These are phyloP conservation scores for Cryphonectria radicalis DNA, from an alignment of 2,329 filamentous ascomycete genomes.

Conservation along the genomic window DNA sequence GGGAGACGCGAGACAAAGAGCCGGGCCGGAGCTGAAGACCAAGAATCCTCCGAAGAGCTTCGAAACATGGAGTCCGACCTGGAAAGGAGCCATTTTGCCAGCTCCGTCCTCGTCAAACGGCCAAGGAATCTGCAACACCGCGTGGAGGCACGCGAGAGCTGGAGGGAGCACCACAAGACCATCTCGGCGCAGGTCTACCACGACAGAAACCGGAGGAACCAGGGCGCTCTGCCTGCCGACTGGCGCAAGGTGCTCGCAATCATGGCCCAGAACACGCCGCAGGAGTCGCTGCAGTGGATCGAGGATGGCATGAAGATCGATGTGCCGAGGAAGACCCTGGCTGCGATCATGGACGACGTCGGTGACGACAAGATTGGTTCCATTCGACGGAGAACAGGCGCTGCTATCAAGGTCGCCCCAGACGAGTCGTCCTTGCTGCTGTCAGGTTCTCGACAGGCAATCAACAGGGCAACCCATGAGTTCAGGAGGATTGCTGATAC, in stretches of 20 bases:
- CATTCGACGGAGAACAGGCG: constrained; percentile 36
- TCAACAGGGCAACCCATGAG: constrained; percentile 33
- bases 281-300: constrained; percentile 17
- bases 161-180: constrained; percentile 32
- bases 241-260: constrained; percentile 47
- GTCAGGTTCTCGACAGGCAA: constrained; percentile 32
- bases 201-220: constrained; percentile 38
- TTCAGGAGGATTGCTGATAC: constrained; percentile 30
- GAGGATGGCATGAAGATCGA: constrained; percentile 35
- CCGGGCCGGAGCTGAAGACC: neutral
- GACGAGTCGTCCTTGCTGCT: constrained; percentile 34
- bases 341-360: constrained; percentile 23
- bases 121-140: constrained; percentile 30
- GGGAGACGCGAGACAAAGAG: neutral
- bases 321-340: constrained; percentile 31
- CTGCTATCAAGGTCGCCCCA: constrained; percentile 34
- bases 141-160: constrained; percentile 33
- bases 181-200: constrained; percentile 44
- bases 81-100: constrained; percentile 23
- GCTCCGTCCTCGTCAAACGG: constrained; percentile 38
- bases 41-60: constrained; percentile 1
- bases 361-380: constrained; percentile 35
- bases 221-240: constrained; percentile 32
- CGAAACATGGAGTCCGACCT: constrained; percentile 10
- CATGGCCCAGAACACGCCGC: constrained; percentile 44